A percentile compares a stretch with the other conserved stretches of the same genome.
Conservation (phyloP, 2,329 filamentous ascomycete genomes). For the Pseudogymnoascus sp. region DNA sequence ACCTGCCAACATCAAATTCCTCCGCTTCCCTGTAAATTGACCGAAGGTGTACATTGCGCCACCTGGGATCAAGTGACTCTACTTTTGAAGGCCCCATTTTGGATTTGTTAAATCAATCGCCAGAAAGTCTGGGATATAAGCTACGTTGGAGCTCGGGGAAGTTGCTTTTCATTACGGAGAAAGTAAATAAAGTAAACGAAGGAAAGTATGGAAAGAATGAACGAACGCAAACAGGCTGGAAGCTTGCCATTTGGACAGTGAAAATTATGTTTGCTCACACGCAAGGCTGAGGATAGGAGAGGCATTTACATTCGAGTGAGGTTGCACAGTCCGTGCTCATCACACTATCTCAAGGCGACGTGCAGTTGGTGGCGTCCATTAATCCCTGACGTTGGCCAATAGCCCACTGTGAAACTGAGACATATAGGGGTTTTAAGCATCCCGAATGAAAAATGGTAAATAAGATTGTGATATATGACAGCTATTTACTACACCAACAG, state of each 20-base stretch:
- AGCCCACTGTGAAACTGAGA: background rate
- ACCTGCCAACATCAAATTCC: background rate
- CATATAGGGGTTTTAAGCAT: background rate
- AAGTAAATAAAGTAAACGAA: background rate
- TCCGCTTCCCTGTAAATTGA: background rate
- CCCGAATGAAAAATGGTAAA: background rate
- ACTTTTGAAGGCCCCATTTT: background rate
- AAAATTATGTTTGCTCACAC: background rate
- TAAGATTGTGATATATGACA: constrained; percentile 3
- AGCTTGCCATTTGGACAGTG: background rate
- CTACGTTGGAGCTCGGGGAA: background rate
- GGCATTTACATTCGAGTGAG: background rate
- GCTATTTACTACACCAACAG: background rate
- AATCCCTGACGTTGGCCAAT: background rate
- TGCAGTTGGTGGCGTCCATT: background rate
- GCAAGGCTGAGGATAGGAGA: background rate
- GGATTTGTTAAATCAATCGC: background rate
- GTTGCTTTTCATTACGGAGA: background rate
- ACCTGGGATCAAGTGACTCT: background rate
- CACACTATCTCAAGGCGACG: background rate
- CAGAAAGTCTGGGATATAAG: background rate
- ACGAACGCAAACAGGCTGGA: background rate
- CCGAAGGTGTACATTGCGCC: background rate
- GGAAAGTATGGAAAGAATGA: background rate
- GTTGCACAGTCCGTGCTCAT: background rate